phyloP scores from a whole-genome alignment of 1,284 basidiomycete species.

The Rhodotorula sp. region DNA sequence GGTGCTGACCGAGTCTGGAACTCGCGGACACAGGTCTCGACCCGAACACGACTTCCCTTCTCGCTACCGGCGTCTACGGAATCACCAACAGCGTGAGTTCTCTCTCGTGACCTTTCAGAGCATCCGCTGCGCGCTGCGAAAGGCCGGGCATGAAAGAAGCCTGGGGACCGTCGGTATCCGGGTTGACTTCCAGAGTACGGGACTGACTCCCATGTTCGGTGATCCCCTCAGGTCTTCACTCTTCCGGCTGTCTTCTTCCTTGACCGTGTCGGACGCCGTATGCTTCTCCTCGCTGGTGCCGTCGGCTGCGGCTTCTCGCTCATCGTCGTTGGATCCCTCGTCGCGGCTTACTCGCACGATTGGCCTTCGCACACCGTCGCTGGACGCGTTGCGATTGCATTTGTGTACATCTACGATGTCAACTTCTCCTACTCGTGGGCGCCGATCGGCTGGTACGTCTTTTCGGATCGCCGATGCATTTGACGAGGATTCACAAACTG shows the following conservation, averaged over 20 bases:
- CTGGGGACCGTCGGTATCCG: too few relatives aligned
- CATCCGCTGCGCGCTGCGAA: too few relatives aligned
- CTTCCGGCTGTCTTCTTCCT: constrained; percentile 43
- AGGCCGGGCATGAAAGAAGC: too few relatives aligned
- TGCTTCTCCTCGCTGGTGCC: constrained; percentile 42
- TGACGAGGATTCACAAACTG: too few relatives aligned
- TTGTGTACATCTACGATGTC: constrained; percentile 2
- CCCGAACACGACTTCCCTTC: constrained; percentile 30
- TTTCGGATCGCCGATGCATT: too few relatives aligned
- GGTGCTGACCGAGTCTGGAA: background rate
- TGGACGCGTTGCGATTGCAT: background rate
- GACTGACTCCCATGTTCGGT: too few relatives aligned
- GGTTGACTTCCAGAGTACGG: too few relatives aligned
- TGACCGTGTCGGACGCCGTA: constrained; percentile 23
- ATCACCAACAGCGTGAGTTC: constrained; percentile 14
- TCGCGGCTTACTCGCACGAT: background rate
- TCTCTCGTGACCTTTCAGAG: too few relatives aligned
- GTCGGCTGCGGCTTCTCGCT: constrained; percentile 5
- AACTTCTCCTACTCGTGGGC: constrained; percentile 9
- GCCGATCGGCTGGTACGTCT: constrained; percentile 29
- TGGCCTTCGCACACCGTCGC: background rate
- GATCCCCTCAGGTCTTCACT: constrained; percentile 16
- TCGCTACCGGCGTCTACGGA: constrained; percentile 23
- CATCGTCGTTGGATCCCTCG: background rate
- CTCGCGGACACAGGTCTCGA: background rate